These are phyloP conservation scores for Mycena rosella DNA, from an alignment of 768 basidiomycete species.

Conservation along the genomic window DNA sequence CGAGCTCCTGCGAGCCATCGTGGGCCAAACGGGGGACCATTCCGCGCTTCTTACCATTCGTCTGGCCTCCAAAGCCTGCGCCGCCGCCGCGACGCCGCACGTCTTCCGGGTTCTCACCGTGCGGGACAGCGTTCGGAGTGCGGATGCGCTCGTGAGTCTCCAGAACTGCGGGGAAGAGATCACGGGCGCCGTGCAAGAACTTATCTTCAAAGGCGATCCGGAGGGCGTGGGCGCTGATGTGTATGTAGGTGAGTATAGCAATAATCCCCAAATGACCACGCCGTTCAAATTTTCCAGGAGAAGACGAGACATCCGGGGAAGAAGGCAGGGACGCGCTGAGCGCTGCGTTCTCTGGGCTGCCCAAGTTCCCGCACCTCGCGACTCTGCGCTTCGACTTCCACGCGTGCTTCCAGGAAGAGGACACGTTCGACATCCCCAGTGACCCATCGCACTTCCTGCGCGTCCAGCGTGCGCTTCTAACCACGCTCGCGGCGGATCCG, in stretches of 20 bases:
- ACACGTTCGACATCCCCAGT: not conserved
- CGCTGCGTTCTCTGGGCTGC: constrained; percentile 5
- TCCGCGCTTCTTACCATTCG: constrained; percentile 12
- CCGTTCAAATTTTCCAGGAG: not conserved
- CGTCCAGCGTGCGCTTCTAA: constrained; percentile 16
- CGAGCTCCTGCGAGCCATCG: constrained; percentile 16
- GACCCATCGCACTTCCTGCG: constrained; percentile 17
- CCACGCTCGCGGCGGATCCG: constrained; percentile 19
- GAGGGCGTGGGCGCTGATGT: not conserved
- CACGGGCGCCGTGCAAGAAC: constrained; percentile 6
- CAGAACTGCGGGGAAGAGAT: constrained; percentile 21
- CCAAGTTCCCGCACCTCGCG: constrained; percentile 13
- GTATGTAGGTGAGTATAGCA: not conserved
- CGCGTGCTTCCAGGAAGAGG: constrained; percentile 9
- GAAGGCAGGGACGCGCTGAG: not conserved
- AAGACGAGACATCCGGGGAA: not conserved
- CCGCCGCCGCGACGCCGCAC: not conserved
- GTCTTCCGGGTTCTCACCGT: constrained; percentile 5
- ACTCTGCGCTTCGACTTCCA: constrained; percentile 19
- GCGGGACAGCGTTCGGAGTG: constrained; percentile 14
- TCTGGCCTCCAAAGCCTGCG: constrained; percentile 15
- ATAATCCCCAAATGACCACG: too few species aligned
- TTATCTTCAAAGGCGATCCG: constrained; percentile 11
- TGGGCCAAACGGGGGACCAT: not conserved
- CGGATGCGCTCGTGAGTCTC: constrained; percentile 1